Percentiles rank a stretch among this genome's conserved stretches.
These are phyloP conservation scores for Phlebiopsis flavidoalba DNA, from an alignment of 768 basidiomycete species.

Conservation along the genomic window DNA sequence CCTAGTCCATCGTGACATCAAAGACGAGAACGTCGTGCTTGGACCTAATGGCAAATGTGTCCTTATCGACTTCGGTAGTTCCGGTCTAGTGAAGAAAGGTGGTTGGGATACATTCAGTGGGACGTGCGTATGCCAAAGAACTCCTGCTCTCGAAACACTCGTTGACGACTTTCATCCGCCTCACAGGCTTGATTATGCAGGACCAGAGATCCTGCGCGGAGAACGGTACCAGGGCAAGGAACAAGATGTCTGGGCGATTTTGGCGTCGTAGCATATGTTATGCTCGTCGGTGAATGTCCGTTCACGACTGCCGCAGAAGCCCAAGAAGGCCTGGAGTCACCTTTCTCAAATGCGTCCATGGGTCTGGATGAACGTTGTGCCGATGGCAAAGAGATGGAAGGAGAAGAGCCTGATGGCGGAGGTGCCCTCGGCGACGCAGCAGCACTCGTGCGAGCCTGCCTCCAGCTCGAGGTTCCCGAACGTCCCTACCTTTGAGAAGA, in stretches of 20 bases:
- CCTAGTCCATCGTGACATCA: slow-evolving; percentile 92
- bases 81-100: slow-evolving; percentile 73
- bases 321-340: slow-evolving; percentile 74
- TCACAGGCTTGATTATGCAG: slow-evolving; percentile 83
- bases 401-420: slow-evolving; percentile 78
- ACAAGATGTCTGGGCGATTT: slow-evolving; percentile 98
- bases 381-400: slow-evolving; percentile 67
- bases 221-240: slow-evolving; percentile 94
- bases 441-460: slow-evolving; percentile 76
- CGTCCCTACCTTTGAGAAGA: slow-evolving; percentile 84
- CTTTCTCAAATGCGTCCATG: slow-evolving; percentile 72
- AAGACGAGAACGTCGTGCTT: slow-evolving; percentile 93
- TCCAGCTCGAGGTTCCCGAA: slow-evolving; percentile 70
- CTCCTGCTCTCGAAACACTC: background rate
- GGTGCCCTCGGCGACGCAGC: slow-evolving; percentile 82
- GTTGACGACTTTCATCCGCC: background rate
- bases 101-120: slow-evolving; percentile 94
- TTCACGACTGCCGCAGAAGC: slow-evolving; percentile 90
- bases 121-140: slow-evolving; percentile 55
- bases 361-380: slow-evolving; percentile 75
- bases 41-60: slow-evolving; percentile 79
- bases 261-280: slow-evolving; percentile 93
- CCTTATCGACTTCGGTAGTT: slow-evolving; percentile 96
- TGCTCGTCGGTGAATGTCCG: slow-evolving; percentile 88
- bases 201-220: slow-evolving; percentile 92